Conservation (phyloP, 768 basidiomycete species). For the Mycena capillaripes region DNA sequence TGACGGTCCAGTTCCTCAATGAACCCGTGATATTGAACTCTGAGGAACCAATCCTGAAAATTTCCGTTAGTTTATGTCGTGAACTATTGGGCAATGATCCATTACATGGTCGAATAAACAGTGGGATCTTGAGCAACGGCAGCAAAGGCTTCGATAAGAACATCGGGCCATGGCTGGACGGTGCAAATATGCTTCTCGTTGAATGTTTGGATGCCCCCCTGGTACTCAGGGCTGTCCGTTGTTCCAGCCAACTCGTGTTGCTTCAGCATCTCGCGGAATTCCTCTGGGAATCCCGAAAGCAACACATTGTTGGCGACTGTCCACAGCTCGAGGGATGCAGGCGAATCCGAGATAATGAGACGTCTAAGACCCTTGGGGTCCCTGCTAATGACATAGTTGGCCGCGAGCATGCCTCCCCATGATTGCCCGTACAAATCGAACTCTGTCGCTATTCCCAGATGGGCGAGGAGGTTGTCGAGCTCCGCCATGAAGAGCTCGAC, state of each 20-base stretch:
- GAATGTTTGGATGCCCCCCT: conserved; percentile 44
- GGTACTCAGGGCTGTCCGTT: conserved; percentile 45
- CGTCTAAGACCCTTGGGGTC: conserved; percentile 39
- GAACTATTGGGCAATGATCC: background rate
- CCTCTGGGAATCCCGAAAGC: conserved; percentile 43
- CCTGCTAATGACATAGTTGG: conserved; percentile 34
- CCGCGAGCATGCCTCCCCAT: conserved; percentile 62
- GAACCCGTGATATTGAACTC: conserved; percentile 55
- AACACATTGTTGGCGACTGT: conserved; percentile 41
- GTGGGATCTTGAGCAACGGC: conserved; percentile 38
- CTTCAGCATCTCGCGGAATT: conserved; percentile 43
- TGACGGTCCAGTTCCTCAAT: conserved; percentile 61
- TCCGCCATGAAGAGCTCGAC: conserved; percentile 61
- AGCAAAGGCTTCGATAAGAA: conserved; percentile 39
- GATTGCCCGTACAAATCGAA: conserved; percentile 66
- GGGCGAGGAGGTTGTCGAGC: conserved; percentile 57
- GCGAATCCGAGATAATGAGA: conserved; percentile 49
- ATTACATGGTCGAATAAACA: conserved; percentile 37
- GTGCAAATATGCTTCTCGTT: conserved; percentile 47
- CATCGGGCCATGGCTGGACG: conserved; percentile 46
- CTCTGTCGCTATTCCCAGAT: conserved; percentile 55
- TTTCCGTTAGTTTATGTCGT: background rate
- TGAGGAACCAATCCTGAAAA: conserved; percentile 34
- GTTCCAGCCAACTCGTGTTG: conserved; percentile 48
- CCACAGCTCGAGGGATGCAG: conserved; percentile 48